Evolutionary conservation across 257 asterid species (phyloP).

Genomic region (Solanum ossicruentum): DNA sequence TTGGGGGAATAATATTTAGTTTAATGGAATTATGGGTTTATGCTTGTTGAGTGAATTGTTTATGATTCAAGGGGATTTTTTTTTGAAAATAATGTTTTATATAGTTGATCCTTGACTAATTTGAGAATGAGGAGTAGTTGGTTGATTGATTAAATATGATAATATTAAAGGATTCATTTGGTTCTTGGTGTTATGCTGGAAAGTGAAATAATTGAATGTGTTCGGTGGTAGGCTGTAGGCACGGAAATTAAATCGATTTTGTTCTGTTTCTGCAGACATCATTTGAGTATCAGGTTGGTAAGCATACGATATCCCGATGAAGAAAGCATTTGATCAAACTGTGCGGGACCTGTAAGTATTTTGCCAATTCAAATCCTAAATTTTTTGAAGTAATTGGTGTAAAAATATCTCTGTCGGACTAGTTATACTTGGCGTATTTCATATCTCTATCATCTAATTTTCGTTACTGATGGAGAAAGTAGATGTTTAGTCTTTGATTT

Average conservation of each 20-base stretch:
- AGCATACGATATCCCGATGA: slow-evolving; percentile 27
- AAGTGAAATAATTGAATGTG: not conserved
- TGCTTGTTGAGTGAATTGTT: not conserved
- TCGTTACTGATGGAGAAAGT: not conserved
- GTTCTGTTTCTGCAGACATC: not conserved
- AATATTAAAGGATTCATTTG: not conserved
- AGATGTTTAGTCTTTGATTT: not conserved
- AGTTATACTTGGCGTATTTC: not conserved
- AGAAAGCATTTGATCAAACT: slow-evolving; percentile 80
- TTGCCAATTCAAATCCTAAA: not conserved
- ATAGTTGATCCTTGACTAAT: not conserved
- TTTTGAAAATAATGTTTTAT: not conserved
- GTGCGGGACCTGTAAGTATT: slow-evolving; percentile 75
- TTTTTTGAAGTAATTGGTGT: too few relatives aligned
- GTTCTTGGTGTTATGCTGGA: not conserved
- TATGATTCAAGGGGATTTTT: not conserved
- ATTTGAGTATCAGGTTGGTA: not conserved
- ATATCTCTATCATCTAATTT: not conserved
- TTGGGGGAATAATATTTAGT: not conserved
- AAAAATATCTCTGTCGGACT: not conserved
- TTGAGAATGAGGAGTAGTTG: not conserved
- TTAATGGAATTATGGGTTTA: not conserved
- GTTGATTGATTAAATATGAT: not conserved
- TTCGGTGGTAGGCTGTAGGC: not conserved
- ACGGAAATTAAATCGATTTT: not conserved